Percentiles rank a stretch among this genome's conserved stretches.
Conservation (phyloP, 129 eudicot genomes). For the Daucus carota region DNA sequence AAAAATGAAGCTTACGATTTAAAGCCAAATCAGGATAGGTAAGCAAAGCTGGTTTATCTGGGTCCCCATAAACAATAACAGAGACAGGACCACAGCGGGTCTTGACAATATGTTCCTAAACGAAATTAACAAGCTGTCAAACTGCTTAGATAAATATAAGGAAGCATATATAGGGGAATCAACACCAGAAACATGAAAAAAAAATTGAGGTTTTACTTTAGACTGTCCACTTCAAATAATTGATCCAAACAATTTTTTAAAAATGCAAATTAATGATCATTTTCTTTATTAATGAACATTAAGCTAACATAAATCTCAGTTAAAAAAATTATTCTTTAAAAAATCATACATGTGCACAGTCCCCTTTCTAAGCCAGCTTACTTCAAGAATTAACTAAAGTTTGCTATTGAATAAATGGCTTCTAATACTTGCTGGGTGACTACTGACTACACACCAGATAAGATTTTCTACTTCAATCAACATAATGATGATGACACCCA, state of each 20-base stretch:
- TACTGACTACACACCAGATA: not conserved
- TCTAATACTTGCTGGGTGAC: not conserved
- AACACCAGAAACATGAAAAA: not conserved
- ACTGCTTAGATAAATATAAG: not conserved
- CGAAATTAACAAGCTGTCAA: constrained; percentile 16
- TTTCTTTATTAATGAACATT: not conserved
- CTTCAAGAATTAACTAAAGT: constrained; percentile 13
- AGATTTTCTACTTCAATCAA: constrained; percentile 15
- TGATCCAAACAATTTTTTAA: not conserved
- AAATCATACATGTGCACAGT: constrained; percentile 26
- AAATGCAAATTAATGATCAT: constrained; percentile 7
- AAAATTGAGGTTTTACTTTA: not conserved
- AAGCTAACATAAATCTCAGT: constrained; percentile 12
- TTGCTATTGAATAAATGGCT: not conserved
- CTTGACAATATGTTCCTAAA: constrained; percentile 72
- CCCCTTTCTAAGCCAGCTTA: no score
- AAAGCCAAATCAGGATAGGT: constrained; percentile 98
- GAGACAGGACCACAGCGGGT: constrained; percentile 79
- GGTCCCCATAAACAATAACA: constrained; percentile 95
- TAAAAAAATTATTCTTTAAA: not conserved
- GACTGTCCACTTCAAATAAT: not conserved
- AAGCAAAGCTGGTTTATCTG: constrained; percentile 81
- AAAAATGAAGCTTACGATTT: constrained; percentile 59
- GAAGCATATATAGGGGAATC: not conserved
- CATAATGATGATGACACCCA: constrained; percentile 32